Conservation (phyloP, 108 stramenopile genomes). For the Nannochloropsis oceanica region DNA sequence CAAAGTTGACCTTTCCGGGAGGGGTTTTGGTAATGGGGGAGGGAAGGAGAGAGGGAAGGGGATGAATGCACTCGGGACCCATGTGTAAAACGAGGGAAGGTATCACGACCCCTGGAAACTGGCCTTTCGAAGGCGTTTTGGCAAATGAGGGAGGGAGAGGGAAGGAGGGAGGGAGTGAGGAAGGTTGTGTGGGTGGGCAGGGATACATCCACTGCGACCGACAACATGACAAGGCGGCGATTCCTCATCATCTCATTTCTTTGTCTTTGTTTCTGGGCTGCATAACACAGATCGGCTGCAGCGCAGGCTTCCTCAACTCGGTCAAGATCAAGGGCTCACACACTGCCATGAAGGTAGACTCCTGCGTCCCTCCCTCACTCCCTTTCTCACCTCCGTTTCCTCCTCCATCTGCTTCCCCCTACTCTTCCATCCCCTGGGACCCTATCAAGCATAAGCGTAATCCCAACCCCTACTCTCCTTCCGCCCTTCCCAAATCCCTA, state of each 20-base stretch:
- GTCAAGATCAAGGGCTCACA: constrained; percentile 99
- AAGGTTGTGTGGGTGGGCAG: too few species aligned
- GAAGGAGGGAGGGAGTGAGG: too few species aligned
- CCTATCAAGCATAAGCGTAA: not conserved
- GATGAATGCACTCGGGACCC: not conserved
- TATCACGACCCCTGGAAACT: constrained; percentile 83
- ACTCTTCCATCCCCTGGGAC: too few species aligned
- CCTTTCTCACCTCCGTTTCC: not conserved
- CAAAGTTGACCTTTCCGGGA: constrained; percentile 88
- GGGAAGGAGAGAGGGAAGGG: not conserved
- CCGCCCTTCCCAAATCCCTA: not conserved
- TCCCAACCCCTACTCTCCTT: not conserved
- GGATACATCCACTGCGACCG: too few species aligned
- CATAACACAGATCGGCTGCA: constrained; percentile 69
- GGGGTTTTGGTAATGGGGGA: constrained; percentile 15
- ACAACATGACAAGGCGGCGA: too few species aligned
- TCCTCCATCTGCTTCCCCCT: too few species aligned
- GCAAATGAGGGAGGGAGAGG: not conserved
- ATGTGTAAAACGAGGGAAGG: constrained; percentile 88
- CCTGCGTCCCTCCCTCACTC: not conserved
- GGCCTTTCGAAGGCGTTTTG: constrained; percentile 64
- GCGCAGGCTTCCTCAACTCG: constrained; percentile 91
- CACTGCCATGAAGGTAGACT: constrained; percentile 69
- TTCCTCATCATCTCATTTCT: not conserved
- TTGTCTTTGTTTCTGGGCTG: not conserved